phyloP scores from a whole-genome alignment of 108 stramenopile species.

The Cyclotella atomus region DNA sequence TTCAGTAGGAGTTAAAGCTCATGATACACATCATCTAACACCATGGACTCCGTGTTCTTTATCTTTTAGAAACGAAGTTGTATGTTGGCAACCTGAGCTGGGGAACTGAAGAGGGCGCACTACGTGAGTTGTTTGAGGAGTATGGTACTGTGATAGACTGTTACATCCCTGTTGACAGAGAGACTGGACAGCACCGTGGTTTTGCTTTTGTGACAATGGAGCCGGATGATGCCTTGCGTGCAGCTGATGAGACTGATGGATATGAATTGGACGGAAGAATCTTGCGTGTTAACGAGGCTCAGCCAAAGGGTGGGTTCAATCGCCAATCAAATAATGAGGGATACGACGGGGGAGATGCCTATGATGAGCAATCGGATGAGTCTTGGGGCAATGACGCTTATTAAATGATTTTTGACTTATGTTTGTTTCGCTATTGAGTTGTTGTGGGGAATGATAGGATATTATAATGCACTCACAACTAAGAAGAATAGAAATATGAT shows the following conservation, averaged over 20 bases:
- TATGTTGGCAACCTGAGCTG: conserved; percentile 94
- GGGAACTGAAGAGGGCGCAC: conserved; percentile 79
- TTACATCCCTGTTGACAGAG: conserved; percentile 86
- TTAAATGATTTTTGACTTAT: conserved; percentile 4
- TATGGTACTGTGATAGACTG: conserved; percentile 86
- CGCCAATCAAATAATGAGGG: conserved; percentile 37
- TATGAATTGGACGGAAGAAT: conserved; percentile 85
- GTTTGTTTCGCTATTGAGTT: neutral
- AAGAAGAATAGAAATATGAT: no score
- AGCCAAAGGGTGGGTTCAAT: conserved; percentile 66
- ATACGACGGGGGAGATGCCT: conserved; percentile 37
- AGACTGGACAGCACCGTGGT: conserved; percentile 81
- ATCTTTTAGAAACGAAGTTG: conserved; percentile 56
- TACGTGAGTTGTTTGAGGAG: conserved; percentile 84
- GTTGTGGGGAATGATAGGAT: neutral
- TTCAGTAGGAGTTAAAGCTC: no score
- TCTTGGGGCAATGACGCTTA: conserved; percentile 49
- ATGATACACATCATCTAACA: no score
- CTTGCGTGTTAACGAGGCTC: conserved; percentile 89
- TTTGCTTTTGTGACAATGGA: conserved; percentile 93
- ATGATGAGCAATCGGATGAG: conserved; percentile 29
- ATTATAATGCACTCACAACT: neutral
- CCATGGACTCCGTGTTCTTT: no score
- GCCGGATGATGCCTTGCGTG: conserved; percentile 76
- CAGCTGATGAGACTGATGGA: conserved; percentile 80